Base-by-base conservation (phyloP, 805 yeast species). In the Phaffomyces thermotolerans region DNA sequence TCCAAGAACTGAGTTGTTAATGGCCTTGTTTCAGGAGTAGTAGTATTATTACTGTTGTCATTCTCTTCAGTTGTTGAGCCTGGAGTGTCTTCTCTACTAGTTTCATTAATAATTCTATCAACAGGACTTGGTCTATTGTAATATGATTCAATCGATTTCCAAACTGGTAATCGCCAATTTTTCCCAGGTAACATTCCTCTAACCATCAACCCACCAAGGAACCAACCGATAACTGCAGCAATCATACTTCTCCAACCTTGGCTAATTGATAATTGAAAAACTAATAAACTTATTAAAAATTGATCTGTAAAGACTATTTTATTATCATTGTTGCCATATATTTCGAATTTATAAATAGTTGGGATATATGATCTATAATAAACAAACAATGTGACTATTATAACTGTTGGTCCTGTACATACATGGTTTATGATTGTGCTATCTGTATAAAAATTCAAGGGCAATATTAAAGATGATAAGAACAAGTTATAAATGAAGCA, bases 1-100 rank as follows among this genome's bases (percentile, higher is more conserved):
- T 73, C 75, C 36, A 73, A 52, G 42, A 73, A 69, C 51, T 72
- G 76, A 24, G 69, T 64, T 6, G 76, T 67, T 44, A 73, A 57
- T 2, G 78, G 76, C 47, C 78, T 56, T 3, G 61, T 58, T 39
- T 58, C 62, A 3, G 54, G 29, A 27, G 29, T 27, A 9, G 6
- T 27, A 27, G 29, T 27, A 9, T 2, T 27, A 27, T 27, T 46
- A 18, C 53, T 51, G 15, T 50, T 52, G 8, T 49, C 52, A 5
- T 52, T 52, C 25, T 53, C 62, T 4, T 50, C 56, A 4, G 53
- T 62, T 14, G 53, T 63, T 17, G 23, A 12, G 2, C 49, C 56
- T 4, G 50, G 48, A 3, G 46, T 33, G 3, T 20, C 37, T 10
- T 42, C 48, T 33, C 52, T 38, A 36, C 22, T 45, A 41, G 23